Evolutionary conservation across 2,329 filamentous ascomycete genomes (phyloP).

Genomic region (Lecanicillium sp.): DNA sequence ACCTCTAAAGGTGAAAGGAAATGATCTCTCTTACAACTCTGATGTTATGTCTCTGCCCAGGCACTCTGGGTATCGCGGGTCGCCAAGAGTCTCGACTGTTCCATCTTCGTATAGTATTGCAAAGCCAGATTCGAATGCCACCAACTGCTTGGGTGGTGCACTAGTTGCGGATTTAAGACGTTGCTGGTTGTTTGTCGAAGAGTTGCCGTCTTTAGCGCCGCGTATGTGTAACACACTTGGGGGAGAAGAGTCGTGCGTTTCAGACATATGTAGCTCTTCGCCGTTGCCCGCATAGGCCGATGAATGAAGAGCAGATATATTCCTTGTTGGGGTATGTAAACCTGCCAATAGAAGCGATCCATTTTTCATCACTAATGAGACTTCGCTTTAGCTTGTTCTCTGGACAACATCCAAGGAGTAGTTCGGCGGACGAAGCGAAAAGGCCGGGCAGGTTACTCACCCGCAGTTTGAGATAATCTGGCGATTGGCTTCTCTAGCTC

Average conservation of each 20-base stretch:
- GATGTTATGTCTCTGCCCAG: conserved; percentile 21
- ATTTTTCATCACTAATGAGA: conserved; percentile 15
- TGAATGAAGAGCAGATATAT: no score
- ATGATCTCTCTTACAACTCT: background rate
- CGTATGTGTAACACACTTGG: background rate
- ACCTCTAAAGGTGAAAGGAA: no score
- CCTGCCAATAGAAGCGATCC: conserved; percentile 15
- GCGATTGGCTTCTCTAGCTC: conserved; percentile 27
- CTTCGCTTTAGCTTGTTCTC: no score
- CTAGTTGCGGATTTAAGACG: background rate
- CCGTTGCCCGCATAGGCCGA: no score
- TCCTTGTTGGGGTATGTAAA: background rate
- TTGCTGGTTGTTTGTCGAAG: background rate
- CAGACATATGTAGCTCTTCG: background rate
- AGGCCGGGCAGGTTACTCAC: conserved; percentile 27
- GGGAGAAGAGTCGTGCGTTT: background rate
- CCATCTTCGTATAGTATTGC: conserved; percentile 34
- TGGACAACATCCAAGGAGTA: no score
- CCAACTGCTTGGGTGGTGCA: conserved; percentile 28
- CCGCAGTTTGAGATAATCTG: conserved; percentile 36
- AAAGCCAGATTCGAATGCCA: conserved; percentile 42
- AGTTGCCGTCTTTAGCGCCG: no score
- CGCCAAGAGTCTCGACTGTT: conserved; percentile 47
- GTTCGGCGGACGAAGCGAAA: no score
- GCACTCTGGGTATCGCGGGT: conserved; percentile 48